Base-by-base conservation (phyloP, 164 flowering plant species). In the Echeveria elegans region DNA sequence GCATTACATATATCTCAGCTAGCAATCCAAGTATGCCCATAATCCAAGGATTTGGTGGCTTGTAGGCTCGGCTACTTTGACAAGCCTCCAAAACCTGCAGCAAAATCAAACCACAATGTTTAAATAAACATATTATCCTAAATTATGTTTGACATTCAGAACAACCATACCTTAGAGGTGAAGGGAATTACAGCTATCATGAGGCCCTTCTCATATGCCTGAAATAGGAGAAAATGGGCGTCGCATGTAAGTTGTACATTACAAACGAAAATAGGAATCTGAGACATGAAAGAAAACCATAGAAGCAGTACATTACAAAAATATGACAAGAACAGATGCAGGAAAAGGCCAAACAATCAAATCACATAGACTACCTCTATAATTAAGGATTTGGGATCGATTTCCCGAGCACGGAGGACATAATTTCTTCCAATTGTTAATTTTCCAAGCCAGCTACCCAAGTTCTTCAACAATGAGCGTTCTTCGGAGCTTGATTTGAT, bases 361-460 rank as follows among this genome's bases (percentile, higher is more conserved):
- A 60, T 37, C n/a, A 73, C 6, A 47, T 10, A 7, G 70, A 52
- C 19, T 61, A 94, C 99, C 97, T 94, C 96, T 5, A 88, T 83
- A 66, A 94, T 85, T 73, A 94, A 80, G n/a, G 88, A 81, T 70
- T 94, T 94, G 0, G 97, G 97, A 77, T 89, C 94, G 65, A 94
- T 91, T 77, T 94, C 96, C 28, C 87, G 84, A 59, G 96, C 96
- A 69, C 89, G 76, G 52, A 94, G 74, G 59, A 86, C 92, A 74
- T 87, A 89, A 72, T 94, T 94, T 69, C 89, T 82, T 31, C 99
- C 97, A 74, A 94, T 91, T 18, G 99, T 94, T 66, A 91, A 86
- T 75, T 89, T 94, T 61, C 99, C 99, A 67, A 94, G 96, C 99
- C 99, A 94, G 80, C 99, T 91, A 50, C 99, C 99, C 69, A 94